phyloP scores from a whole-genome alignment of 768 basidiomycete genomes.

The Udeniomyces megalosporus region DNA sequence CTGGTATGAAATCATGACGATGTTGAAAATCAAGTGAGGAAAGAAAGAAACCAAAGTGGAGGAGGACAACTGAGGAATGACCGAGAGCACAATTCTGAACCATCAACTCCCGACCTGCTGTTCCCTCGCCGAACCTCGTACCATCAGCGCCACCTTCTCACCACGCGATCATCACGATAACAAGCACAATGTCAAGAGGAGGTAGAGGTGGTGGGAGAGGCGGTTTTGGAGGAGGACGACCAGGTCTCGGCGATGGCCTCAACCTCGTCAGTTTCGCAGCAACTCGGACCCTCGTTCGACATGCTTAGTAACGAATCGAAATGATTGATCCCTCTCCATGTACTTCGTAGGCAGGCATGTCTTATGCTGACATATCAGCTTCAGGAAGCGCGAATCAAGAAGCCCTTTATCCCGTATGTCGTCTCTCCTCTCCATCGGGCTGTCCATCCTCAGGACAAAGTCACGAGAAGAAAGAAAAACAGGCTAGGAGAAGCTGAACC shows the following conservation, averaged over 20 bases:
- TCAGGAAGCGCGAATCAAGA: slow-evolving; percentile 1
- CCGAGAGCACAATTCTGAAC: too few relatives aligned
- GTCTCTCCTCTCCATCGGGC: neutral
- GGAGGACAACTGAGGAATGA: too few relatives aligned
- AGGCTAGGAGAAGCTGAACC: too few relatives aligned
- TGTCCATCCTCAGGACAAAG: too few relatives aligned
- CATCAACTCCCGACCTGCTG: neutral
- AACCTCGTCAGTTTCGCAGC: slow-evolving; percentile 13
- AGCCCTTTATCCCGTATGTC: slow-evolving; percentile 12
- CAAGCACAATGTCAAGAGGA: neutral
- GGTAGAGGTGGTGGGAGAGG: too few relatives aligned
- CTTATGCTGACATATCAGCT: slow-evolving; percentile 14
- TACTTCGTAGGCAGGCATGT: slow-evolving; percentile 9
- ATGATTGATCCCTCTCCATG: neutral
- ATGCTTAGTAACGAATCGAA: neutral
- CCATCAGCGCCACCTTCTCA: neutral
- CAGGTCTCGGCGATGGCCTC: slow-evolving; percentile 10
- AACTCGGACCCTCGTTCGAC: too few relatives aligned
- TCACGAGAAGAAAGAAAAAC: too few relatives aligned
- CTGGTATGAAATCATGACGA: too few relatives aligned
- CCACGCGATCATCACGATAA: neutral
- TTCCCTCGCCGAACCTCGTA: neutral
- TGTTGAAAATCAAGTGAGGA: too few relatives aligned
- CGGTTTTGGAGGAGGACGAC: slow-evolving; percentile 7
- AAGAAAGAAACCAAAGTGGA: too few relatives aligned